Base-by-base conservation (phyloP, 2,329 filamentous ascomycete species). In the Fusarium hostae region DNA sequence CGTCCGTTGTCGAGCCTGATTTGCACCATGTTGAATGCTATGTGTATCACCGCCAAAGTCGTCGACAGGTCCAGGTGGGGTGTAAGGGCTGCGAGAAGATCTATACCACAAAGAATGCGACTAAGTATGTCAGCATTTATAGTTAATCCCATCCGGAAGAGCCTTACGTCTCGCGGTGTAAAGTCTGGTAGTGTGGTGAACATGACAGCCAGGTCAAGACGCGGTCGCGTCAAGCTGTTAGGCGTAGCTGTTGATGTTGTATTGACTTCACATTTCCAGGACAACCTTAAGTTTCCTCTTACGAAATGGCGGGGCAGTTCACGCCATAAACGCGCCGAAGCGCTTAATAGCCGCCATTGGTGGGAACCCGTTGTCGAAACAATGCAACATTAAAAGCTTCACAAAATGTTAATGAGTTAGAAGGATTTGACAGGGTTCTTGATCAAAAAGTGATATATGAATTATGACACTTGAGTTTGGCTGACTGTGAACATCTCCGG, bases 61-160 rank as follows among this genome's bases (percentile, higher is more conserved):
- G 51, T 82, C 79, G 67, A 79, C 73, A 48, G 82, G 76, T 63
- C 81, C 70, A 69, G 77, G 70, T 56, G 81, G 78, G 66, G 78
- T 76, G 56, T 79, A 77, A 22, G 86, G 87, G 77, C 83, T 84
- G 55, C 89, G 87, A 9, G 90, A 87, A 16, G 91, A 90, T 37
- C 88, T 88, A 79, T 93, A 93, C 92, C 92, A 94, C 65, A 94
- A 86, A 57, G 89, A 87, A 79, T 94, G 90, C 39, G 91, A 90
- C 92, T 94, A 74, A 40, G 40, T n/a, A 20, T 32, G 50, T 77
- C 55, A 77, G 63, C 20, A 51, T 22, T 15, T n/a, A 24, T 22
- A 18, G 4, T 26, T n/a, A 10, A 20, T 41, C 20, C 9, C 6
- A 51, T 28, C 40, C 39, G 47, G 55, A 44, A 20, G 59, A 35